phyloP scores from a whole-genome alignment of 2,329 filamentous ascomycete species.

The Paramyrothecium sp. region DNA sequence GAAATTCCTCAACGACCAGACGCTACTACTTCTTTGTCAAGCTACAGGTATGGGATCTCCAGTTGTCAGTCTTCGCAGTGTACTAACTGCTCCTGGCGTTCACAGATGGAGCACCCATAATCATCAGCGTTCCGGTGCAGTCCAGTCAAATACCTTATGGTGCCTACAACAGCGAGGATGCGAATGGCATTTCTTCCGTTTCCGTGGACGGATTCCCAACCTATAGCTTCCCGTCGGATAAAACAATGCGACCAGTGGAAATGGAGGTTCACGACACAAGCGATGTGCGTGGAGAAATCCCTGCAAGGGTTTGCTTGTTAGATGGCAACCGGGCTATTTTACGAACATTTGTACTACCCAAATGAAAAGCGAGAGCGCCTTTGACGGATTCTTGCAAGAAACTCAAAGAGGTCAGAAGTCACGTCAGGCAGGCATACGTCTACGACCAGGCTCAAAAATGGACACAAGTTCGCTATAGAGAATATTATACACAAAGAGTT shows the following conservation, averaged over 20 bases:
- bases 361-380: background rate
- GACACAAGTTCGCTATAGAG: background rate
- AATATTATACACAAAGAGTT: background rate
- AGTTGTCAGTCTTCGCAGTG: background rate
- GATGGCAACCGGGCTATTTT: constrained; percentile 45
- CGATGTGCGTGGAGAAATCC: constrained; percentile 42
- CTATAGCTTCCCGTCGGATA: constrained; percentile 24
- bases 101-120: constrained; percentile 21
- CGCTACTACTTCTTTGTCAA: constrained; percentile 58
- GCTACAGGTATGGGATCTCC: constrained; percentile 26
- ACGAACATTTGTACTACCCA: constrained; percentile 42
- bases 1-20: constrained; percentile 65
- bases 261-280: constrained; percentile 52
- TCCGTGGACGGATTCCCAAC: constrained; percentile 12
- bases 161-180: constrained; percentile 26
- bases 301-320: constrained; percentile 50
- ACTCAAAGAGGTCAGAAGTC: no score
- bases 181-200: constrained; percentile 5
- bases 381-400: no score
- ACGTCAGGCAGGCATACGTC: no score
- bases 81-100: background rate
- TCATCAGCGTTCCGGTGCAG: constrained; percentile 34
- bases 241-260: constrained; percentile 34
- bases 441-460: background rate
- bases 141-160: constrained; percentile 32